Evolutionary conservation across 805 yeast species (phyloP), one percentile per base, ranked within the genome.

Genomic region (Zygosaccharomyces lentus): DNA sequence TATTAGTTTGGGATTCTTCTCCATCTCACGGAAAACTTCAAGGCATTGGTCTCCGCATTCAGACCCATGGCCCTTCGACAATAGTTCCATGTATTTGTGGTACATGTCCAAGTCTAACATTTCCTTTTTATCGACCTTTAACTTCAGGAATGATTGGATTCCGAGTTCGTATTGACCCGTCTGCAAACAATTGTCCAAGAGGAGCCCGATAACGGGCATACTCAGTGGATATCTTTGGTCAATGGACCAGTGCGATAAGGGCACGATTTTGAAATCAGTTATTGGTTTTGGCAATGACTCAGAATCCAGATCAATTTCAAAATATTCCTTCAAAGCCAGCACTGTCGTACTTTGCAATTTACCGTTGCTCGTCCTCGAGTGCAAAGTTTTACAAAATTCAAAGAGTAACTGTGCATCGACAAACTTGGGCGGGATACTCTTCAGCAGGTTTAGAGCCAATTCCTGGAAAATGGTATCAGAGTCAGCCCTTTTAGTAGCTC

Each of bases 401-500:
- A 57, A 58, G 17, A 62, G 21, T 21, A 63, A 36, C 41, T 44
- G 54, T 1, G 52, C 43, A 42, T 64, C 68, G 17, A 60, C 37
- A 23, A 46, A 37, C 15, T 41, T 51, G 8, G 41, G 24, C 10
- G 61, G 60, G 8, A 62, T 51, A 1, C 41, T 40, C 15, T 46
- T 46, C 37, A 64, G 48, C 6, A 61, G 16, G 2, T 41, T 50
- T 38, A 52, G 50, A 12, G 57, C 42, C 13, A 58, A 19, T 15
- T 52, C 54, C 16, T 47, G 35, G 41, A 59, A 60, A 15, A 52
- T 37, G 6, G 29, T 13, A 19, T 52, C 58, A 13, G 56, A 52
- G 12, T 51, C 42, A 4, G 58, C 44, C 17, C 53, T 52, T 6
- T 53, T 29, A 24, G 53, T 49, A 1, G 59, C 59, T 27, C 59